Base-by-base conservation (phyloP, 2,329 filamentous ascomycete species). In the Lecanicillium sp. region DNA sequence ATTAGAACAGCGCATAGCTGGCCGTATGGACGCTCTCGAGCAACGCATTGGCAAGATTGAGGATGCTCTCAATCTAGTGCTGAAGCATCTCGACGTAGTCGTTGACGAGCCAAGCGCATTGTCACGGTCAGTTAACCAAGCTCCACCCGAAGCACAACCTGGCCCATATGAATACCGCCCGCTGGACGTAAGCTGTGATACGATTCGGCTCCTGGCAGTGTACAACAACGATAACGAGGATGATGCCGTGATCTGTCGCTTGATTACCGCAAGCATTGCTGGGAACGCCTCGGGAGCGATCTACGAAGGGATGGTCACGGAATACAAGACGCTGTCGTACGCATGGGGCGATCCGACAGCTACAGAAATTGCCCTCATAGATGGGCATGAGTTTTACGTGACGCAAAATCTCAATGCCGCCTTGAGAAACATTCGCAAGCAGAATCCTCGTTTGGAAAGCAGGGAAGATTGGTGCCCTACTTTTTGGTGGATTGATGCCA, bases 401-500 rank as follows among this genome's bases (percentile, higher is more conserved):
- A 38, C 35, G 7, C 35, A 38, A 17, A 38, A 38, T 17, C 35
- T 38, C 35, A 17, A 38, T 9, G 35, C 35, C 15, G 35, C 35
- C 11, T 19, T 38, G 35, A 38, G 15, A 19, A 38, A 38, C 35
- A 38, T 38, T 20, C 35, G 35, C 11, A 38, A 38, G 15, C 35
- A 38, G 35, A 38, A 38, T 17, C 35, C 35, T 38, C 35, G 10
- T 17, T 5, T 17, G 15, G 35, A 38, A 6, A 20, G 17, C 35
- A 20, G 15, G 15, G 35, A 38, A 17, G 8, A 38, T n/a, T 38
- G 10, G 35, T 5, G 8, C 35, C 35, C 35, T 38, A 38, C 35
- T 9, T 38, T 38, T 20, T 38, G 35, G 35, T 38, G 35, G 35
- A 38, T 38, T 17, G 35, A 38, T 19, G 35, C 35, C 35, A 38